Conservation (phyloP, 768 basidiomycete species). For the Pisolithus albus region DNA sequence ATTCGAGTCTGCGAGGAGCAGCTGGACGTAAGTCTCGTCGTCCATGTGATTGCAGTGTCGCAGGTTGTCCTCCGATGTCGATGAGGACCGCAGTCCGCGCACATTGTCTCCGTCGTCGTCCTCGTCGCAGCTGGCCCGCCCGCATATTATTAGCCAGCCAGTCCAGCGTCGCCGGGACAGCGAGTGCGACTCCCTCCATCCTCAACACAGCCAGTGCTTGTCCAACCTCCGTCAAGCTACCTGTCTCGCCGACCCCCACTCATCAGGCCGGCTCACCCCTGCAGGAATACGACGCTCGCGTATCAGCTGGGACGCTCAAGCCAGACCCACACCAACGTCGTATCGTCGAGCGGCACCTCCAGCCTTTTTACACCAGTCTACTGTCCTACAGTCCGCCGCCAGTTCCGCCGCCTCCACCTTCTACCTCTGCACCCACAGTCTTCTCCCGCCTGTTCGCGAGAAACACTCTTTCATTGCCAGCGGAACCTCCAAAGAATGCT, state of each 20-base stretch:
- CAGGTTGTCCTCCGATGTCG: background rate
- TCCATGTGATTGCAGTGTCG: slow-evolving; percentile 10
- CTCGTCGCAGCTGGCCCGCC: background rate
- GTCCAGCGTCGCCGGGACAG: background rate
- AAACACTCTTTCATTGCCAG: slow-evolving; percentile 7
- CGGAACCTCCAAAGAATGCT: slow-evolving; percentile 40
- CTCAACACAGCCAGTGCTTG: background rate
- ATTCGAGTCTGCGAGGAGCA: slow-evolving; percentile 85
- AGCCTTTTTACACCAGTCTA: slow-evolving; percentile 71
- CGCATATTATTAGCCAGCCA: background rate
- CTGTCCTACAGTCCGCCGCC: slow-evolving; percentile 62
- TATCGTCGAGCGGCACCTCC: slow-evolving; percentile 76
- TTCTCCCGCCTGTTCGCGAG: slow-evolving; percentile 27
- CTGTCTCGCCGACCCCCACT: background rate
- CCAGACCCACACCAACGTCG: slow-evolving; percentile 79
- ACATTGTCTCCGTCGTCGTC: background rate
- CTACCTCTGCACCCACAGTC: slow-evolving; percentile 14
- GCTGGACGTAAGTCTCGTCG: slow-evolving; percentile 61
- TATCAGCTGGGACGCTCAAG: slow-evolving; percentile 47
- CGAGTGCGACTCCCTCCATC: background rate
- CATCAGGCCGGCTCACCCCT: slow-evolving; percentile 12
- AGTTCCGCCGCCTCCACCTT: slow-evolving; percentile 38
- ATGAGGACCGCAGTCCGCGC: background rate
- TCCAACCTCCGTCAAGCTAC: background rate
- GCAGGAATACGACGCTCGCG: slow-evolving; percentile 41